phyloP scores from a whole-genome alignment of 116 monocot genomes.

The Trichopus zeylanicus region DNA sequence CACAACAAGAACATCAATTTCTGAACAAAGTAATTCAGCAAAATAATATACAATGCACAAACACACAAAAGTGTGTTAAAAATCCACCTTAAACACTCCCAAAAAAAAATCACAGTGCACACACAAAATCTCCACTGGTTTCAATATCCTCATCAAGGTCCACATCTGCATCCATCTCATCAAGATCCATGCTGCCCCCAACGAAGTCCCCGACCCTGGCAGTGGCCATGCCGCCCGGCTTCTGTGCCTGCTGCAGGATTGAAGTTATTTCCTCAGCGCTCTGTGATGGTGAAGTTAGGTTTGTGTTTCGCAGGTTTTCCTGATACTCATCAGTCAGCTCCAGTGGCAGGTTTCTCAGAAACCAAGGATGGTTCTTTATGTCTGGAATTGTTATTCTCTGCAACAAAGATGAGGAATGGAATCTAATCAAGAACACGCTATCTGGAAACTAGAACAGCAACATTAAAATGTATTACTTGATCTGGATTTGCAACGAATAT shows the following conservation, averaged over 20 bases:
- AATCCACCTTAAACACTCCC: no score
- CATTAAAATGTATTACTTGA: conserved; percentile 23
- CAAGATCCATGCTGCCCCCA: conserved; percentile 27
- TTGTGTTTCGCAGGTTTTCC: conserved; percentile 37
- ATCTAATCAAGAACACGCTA: not conserved
- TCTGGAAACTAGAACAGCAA: not conserved
- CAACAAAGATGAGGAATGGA: not conserved
- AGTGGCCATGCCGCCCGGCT: conserved; percentile 40
- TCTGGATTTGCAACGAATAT: conserved; percentile 87
- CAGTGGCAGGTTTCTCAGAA: conserved; percentile 67
- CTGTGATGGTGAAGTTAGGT: conserved; percentile 73
- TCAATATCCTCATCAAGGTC: conserved; percentile 24
- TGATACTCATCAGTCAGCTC: conserved; percentile 60
- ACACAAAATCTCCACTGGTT: conserved; percentile 35
- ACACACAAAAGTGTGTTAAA: no score
- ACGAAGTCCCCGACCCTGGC: conserved; percentile 1
- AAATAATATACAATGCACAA: no score
- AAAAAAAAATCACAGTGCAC: conserved; percentile 11
- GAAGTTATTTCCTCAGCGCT: conserved; percentile 84
- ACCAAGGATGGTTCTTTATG: conserved; percentile 74
- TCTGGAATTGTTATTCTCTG: conserved; percentile 86
- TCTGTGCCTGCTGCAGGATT: conserved; percentile 65
- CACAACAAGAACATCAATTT: no score
- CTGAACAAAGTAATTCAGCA: no score
- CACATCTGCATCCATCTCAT: conserved; percentile 22